Evolutionary conservation across 768 basidiomycete species (phyloP).

Genomic region (Termitomyces sp.): DNA sequence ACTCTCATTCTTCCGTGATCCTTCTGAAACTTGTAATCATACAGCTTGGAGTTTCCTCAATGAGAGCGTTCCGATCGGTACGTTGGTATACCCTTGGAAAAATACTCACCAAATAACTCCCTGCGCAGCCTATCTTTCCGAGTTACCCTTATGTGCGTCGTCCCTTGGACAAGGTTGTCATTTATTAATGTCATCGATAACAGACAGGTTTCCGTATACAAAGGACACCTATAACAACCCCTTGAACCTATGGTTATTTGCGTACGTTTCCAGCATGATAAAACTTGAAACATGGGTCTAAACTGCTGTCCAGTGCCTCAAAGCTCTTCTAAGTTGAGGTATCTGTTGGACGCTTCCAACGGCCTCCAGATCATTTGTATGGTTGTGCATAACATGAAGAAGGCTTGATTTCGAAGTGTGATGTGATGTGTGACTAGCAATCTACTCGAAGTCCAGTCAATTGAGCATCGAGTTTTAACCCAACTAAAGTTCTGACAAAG

Average conservation of each 20-base stretch:
- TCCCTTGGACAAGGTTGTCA: neutral
- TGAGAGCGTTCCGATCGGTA: slow-evolving; percentile 35
- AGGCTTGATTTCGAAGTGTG: neutral
- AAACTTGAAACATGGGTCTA: neutral
- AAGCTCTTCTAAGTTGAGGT: slow-evolving; percentile 5
- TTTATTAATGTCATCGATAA: neutral
- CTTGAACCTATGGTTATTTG: slow-evolving; percentile 52
- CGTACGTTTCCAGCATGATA: slow-evolving; percentile 29
- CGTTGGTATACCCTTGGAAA: neutral
- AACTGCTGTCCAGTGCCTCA: slow-evolving; percentile 1
- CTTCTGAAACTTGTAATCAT: neutral
- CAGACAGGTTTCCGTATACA: slow-evolving; percentile 59
- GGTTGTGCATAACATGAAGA: too few species aligned
- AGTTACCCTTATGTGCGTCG: slow-evolving; percentile 28
- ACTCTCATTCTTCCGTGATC: neutral
- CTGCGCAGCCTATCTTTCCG: slow-evolving; percentile 34
- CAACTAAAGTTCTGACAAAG: too few species aligned
- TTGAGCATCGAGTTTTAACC: neutral
- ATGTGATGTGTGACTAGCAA: neutral
- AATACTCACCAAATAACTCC: neutral
- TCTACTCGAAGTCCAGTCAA: neutral
- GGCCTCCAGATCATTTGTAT: too few species aligned
- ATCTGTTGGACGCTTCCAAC: neutral
- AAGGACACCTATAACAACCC: slow-evolving; percentile 60
- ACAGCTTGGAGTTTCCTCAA: slow-evolving; percentile 40